Evolutionary conservation across 345 rosid genomes (phyloP), one percentile per base, ranked within the genome.

Genomic region (Eucalyptus virginea): DNA sequence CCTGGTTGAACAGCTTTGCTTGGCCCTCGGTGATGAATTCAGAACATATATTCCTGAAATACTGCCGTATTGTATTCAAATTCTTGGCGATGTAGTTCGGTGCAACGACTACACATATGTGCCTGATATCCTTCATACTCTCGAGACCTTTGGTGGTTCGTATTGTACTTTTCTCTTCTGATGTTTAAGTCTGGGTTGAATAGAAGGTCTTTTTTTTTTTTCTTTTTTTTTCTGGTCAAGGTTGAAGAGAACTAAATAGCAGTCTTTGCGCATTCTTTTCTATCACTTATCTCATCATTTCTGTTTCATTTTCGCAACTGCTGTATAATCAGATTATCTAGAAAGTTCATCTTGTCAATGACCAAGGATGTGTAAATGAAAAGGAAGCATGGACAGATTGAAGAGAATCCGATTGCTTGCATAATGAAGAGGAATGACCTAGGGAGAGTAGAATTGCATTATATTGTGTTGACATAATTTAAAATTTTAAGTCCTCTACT

Each of bases 121-220:
- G 88, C 95, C 93, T 88, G 98, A 96, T 93, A 96, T 98, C 92
- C 97, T 98, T 86, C 99, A 96, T 93, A 95, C 98, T 12, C 95
- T 98, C 88, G 99, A 97, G 92, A 97, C 96, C 89, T 96, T 98
- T 94, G 99, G 99, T 86, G 99, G 99, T 98, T 86, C 91, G 99
- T 92, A 89, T 86, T 77, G 81, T 40, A 28, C 42, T 51, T n/a
- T 72, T n/a, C 77, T 65, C 77, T 65, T 65, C 77, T 65, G 77
- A n/a, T 65, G 40, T 65, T 65, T n/a, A 65, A n/a, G 19, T 65
- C 9, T 65, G 37, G 77, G 77, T n/a, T n/a, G 21, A 65, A n/a
- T 32, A 65, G 37, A n/a, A 65, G 58, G 58, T 3, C 58, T 52
- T 52, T 8, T 52, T 52, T 17, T 50, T 11, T 47, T 52, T 52